These are phyloP conservation scores for Prinsepia uniflora DNA, from an alignment of 306 rosid genomes.

Conservation along the genomic window DNA sequence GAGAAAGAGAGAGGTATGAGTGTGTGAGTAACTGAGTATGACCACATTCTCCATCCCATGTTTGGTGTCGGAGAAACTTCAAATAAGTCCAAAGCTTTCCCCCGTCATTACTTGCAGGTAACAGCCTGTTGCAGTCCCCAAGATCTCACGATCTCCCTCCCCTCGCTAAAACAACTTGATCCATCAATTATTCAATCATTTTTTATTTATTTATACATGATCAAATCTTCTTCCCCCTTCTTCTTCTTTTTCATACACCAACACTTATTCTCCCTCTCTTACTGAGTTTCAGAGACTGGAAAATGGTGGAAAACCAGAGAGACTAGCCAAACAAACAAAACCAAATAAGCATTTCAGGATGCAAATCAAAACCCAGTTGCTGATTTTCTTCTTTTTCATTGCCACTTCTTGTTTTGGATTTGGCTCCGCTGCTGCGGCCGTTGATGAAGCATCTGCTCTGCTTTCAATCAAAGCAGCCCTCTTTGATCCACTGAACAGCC, in stretches of 20 bases:
- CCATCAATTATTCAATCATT: slow-evolving; percentile 15
- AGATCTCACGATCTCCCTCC: slow-evolving; percentile 44
- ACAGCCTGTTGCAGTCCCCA: slow-evolving; percentile 50
- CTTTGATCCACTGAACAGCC: slow-evolving; percentile 56
- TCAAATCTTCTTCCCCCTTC: slow-evolving; percentile 47
- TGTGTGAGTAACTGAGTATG: neutral
- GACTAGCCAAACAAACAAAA: slow-evolving; percentile 20
- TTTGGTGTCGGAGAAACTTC: slow-evolving; percentile 78
- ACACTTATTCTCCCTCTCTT: slow-evolving; percentile 25
- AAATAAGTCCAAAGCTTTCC: slow-evolving; percentile 59
- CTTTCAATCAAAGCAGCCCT: slow-evolving; percentile 64
- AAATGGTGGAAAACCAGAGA: slow-evolving; percentile 46
- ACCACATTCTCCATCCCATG: slow-evolving; percentile 75
- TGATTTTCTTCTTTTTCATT: slow-evolving; percentile 37
- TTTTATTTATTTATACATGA: slow-evolving; percentile 23
- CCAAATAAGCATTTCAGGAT: slow-evolving; percentile 35
- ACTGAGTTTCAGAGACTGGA: slow-evolving; percentile 25
- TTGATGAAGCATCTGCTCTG: slow-evolving; percentile 59
- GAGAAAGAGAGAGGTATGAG: neutral
- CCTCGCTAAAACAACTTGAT: slow-evolving; percentile 23
- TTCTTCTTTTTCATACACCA: slow-evolving; percentile 32
- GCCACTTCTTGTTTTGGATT: slow-evolving; percentile 24
- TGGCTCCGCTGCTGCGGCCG: slow-evolving; percentile 26
- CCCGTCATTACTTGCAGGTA: slow-evolving; percentile 43
- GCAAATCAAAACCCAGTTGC: slow-evolving; percentile 34